phyloP scores from a whole-genome alignment of 768 basidiomycete genomes.

The Hygrocybe punicea region DNA sequence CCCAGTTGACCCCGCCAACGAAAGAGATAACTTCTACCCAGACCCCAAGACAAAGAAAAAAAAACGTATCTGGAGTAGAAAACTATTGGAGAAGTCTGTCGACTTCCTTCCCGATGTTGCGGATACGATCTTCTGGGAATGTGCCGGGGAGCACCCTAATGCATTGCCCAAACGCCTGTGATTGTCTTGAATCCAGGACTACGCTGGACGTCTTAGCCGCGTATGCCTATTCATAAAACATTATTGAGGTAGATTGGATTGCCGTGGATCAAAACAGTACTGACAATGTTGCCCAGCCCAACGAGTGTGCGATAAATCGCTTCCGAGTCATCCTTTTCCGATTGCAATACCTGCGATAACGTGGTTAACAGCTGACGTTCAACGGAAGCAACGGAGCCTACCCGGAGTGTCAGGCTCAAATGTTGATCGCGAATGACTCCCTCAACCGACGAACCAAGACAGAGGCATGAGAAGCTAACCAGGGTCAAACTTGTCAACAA shows the following conservation, averaged over 20 bases:
- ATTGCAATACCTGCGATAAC: slow-evolving; percentile 42
- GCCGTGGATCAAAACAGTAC: slow-evolving; percentile 17
- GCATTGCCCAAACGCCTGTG: slow-evolving; percentile 39
- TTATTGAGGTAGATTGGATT: neutral
- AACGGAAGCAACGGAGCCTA: slow-evolving; percentile 25
- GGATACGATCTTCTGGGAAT: slow-evolving; percentile 61
- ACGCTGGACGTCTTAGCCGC: slow-evolving; percentile 39
- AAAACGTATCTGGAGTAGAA: neutral
- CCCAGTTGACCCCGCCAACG: too few species aligned
- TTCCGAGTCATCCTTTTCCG: slow-evolving; percentile 59
- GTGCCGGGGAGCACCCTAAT: slow-evolving; percentile 39
- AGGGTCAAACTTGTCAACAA: slow-evolving; percentile 9
- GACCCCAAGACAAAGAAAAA: neutral
- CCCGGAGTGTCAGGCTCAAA: slow-evolving; percentile 46
- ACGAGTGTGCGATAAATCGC: slow-evolving; percentile 68
- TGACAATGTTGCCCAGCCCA: slow-evolving; percentile 70
- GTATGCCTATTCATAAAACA: slow-evolving; percentile 43
- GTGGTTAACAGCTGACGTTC: neutral
- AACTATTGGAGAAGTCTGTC: neutral
- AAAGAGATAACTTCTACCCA: too few species aligned
- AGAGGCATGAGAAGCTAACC: slow-evolving; percentile 61
- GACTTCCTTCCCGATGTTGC: slow-evolving; percentile 50
- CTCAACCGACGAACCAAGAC: slow-evolving; percentile 43
- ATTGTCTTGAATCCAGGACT: slow-evolving; percentile 40
- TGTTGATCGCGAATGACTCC: slow-evolving; percentile 40